Conservation (phyloP, 179 eudicot genomes). For the Carnegiea gigantea region DNA sequence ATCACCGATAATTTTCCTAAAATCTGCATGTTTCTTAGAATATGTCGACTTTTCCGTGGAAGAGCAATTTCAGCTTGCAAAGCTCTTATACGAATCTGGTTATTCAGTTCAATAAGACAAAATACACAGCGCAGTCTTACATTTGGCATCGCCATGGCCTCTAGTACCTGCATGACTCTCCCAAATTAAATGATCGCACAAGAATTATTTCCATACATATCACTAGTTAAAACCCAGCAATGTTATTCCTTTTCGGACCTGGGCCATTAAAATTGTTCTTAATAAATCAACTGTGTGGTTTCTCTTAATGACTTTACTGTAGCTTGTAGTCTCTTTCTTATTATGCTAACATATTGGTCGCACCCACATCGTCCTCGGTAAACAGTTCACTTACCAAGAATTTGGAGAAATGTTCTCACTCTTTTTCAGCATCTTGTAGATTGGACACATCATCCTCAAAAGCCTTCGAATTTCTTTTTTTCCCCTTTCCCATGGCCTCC, state of each 20-base stretch:
- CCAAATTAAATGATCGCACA: background rate
- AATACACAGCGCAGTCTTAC: background rate
- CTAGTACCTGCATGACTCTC: background rate
- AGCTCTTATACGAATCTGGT: background rate
- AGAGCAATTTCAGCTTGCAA: background rate
- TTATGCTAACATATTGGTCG: background rate
- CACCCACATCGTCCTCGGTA: background rate
- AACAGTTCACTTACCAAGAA: background rate
- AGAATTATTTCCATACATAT: background rate
- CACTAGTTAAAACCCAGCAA: background rate
- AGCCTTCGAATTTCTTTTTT: background rate
- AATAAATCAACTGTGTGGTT: background rate
- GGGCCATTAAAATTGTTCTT: background rate
- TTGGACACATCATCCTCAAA: no score
- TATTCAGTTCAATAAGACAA: no score
- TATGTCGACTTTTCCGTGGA: background rate
- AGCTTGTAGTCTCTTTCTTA: no score
- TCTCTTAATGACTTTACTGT: background rate
- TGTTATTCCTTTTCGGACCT: background rate
- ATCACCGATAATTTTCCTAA: background rate
- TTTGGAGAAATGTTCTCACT: background rate
- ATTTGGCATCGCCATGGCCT: background rate
- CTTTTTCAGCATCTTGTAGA: background rate
- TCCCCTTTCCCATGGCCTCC: background rate
- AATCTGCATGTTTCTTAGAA: background rate